Conservation (phyloP, 192 early-diverging fungal species). For the Gigaspora rosea region DNA sequence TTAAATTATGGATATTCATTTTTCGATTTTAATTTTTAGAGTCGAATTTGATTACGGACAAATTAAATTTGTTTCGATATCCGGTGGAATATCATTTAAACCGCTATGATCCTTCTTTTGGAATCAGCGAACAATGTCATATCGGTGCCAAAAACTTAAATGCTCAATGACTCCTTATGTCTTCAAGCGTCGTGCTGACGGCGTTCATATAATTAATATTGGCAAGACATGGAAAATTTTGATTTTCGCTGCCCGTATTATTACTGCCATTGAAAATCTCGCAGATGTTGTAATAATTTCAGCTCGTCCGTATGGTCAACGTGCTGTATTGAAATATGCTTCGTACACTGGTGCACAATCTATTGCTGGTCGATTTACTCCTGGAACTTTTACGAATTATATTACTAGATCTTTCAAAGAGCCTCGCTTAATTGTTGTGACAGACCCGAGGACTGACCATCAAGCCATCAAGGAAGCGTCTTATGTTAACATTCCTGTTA, state of each 20-base stretch:
- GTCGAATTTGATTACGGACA: no score
- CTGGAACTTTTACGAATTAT: conserved; percentile 99
- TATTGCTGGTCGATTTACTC: conserved; percentile 99
- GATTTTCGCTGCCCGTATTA: conserved; percentile 96
- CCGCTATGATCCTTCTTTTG: no score
- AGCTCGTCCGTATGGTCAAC: conserved; percentile 96
- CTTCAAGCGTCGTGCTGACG: conserved; percentile 96
- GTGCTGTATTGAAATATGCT: conserved; percentile 98
- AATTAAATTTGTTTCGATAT: no score
- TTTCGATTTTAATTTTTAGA: no score
- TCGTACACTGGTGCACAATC: conserved; percentile 98
- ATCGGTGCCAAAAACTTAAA: conserved; percentile 98
- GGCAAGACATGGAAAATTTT: conserved; percentile 99
- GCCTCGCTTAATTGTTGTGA: conserved; percentile 96
- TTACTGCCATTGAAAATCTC: conserved; percentile 98
- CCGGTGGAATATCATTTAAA: no score
- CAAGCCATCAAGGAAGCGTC: conserved; percentile 99
- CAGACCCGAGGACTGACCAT: conserved; percentile 97
- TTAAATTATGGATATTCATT: no score
- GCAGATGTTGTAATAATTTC: conserved; percentile 97
- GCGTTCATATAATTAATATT: conserved; percentile 98
- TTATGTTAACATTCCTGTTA: conserved; percentile 99
- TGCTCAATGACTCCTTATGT: conserved; percentile 95
- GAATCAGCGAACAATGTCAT: conserved; percentile 95
- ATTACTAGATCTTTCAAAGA: conserved; percentile 99